A percentile compares a stretch with the other conserved stretches of the same genome.
Evolutionary conservation across 2,329 filamentous ascomycete species (phyloP).

Genomic region (Pestalotiopsis fici): DNA sequence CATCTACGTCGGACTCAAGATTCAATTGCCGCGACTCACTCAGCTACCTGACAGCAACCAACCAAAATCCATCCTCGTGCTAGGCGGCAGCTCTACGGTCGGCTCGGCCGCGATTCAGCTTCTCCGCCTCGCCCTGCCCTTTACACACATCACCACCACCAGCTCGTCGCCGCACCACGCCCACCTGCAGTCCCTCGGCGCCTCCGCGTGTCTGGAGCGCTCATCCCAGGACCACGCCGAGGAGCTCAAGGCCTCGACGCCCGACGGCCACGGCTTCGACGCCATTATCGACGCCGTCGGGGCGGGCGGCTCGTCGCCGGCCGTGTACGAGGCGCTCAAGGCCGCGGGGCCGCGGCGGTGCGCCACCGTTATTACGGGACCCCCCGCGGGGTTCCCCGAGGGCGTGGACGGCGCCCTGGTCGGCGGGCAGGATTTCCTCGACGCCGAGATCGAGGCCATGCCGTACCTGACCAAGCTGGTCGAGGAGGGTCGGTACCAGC

Average conservation of each 20-base stretch:
- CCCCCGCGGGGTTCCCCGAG: conserved; percentile 22
- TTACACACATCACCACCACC: conserved; percentile 29
- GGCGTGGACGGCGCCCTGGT: conserved; percentile 23
- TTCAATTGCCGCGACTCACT: conserved; percentile 24
- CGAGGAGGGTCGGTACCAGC: conserved; percentile 22
- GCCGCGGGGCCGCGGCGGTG: conserved; percentile 28
- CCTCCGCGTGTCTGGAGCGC: conserved; percentile 18
- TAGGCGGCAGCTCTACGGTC: conserved; percentile 34
- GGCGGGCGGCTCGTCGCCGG: conserved; percentile 20
- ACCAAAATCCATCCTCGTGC: conserved; percentile 29
- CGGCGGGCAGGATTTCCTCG: conserved; percentile 16
- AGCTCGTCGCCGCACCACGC: conserved; percentile 28
- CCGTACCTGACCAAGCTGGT: conserved; percentile 18
- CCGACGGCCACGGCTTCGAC: conserved; percentile 28
- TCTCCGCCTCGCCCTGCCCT: conserved; percentile 31
- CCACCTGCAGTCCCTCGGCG: conserved; percentile 20
- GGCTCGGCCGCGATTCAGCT: conserved; percentile 35
- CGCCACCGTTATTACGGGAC: conserved; percentile 27
- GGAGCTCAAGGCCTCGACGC: conserved; percentile 20
- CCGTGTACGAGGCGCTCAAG: conserved; percentile 26
- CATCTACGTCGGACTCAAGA: conserved; percentile 23
- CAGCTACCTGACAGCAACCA: background rate
- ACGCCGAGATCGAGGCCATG: conserved; percentile 8
- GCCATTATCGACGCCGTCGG: conserved; percentile 34
- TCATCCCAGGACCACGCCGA: conserved; percentile 13